Base-by-base conservation (phyloP, 192 early-diverging fungal species). In the Borealophlyctis nickersoniae region DNA sequence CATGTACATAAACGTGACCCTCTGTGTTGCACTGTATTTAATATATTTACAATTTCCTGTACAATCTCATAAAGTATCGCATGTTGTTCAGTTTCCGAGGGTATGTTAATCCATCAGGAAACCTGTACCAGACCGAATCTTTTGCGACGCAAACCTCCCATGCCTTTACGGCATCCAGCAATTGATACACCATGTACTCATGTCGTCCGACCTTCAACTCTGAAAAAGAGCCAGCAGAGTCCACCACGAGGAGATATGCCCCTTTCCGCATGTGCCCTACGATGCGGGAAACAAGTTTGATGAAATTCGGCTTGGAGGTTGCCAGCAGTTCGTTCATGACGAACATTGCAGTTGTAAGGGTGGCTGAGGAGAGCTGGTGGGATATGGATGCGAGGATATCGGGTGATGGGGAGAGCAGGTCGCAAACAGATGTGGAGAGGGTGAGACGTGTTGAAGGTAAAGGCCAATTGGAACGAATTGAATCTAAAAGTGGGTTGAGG, bases 151-250 rank as follows among this genome's bases (percentile, higher is more conserved):
- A 73, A 19, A 76, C 76, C 59, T 87, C 84, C 30, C 95, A 81
- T 33, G 67, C 78, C 36, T 79, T 73, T 16, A 98, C 77, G 32
- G 85, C 82, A 69, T 98, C 95, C 52, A 98, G 79, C 13, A 98
- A 72, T 67, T 88, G 86, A 60, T 90, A 94, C 2, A 93, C 83
- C 95, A 92, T 98, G 67, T 96, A 95, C n/a, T 75, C 84, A 32
- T 77, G 79, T 19, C 67, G 73, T 2, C 85, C 90, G 0, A 98
- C 81, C 50, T 85, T 76, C 19, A 92, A 66, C 54, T 94, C 88
- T 2, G 92, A 95, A 66, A 98, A 98, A 1, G 89, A 92, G 27
- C 93, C 92, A 0, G 95, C 95, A 19, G 91, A 92, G 62, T 98
- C 95, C 5, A 90, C 89, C 2, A 91, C 90, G 63, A 96, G 64